Evolutionary conservation across 1,284 basidiomycete genomes (phyloP).

Genomic region (Ganoderma multipileum): DNA sequence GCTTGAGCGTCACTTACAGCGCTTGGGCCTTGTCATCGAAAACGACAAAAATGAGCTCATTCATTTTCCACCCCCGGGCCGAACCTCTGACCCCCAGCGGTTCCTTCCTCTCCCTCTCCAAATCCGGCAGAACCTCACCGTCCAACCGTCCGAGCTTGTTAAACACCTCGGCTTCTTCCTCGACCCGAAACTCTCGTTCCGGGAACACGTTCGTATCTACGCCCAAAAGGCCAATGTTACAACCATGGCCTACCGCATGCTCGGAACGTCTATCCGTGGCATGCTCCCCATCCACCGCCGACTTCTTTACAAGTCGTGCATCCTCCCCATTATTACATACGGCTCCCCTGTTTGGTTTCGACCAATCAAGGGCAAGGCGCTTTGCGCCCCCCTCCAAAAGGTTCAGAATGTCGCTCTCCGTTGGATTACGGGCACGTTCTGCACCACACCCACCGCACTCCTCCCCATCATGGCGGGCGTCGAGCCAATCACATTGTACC

Average conservation of each 20-base stretch:
- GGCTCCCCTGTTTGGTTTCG: no score
- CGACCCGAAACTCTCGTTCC: not conserved
- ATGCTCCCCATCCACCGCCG: no score
- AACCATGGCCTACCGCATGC: slow-evolving; percentile 37
- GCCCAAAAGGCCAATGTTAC: slow-evolving; percentile 19
- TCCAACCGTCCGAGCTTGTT: no score
- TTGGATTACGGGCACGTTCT: slow-evolving; percentile 30
- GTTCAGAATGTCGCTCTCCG: slow-evolving; percentile 24
- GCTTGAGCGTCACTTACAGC: not conserved
- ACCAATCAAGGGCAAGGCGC: no score
- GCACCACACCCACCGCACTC: slow-evolving; percentile 22
- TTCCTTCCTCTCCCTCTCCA: no score
- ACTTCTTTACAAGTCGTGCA: no score
- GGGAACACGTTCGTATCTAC: not conserved
- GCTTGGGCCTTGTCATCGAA: not conserved
- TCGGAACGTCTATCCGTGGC: no score
- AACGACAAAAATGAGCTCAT: not conserved
- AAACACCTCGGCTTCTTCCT: no score
- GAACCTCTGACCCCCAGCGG: no score
- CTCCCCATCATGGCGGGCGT: not conserved
- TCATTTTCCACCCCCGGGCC: no score
- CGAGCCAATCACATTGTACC: not conserved
- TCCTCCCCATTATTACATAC: no score
- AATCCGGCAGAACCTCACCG: not conserved
- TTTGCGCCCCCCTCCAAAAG: no score